These are phyloP conservation scores for Candida chauliodis DNA, from an alignment of 805 yeast species.

Conservation along the genomic window DNA sequence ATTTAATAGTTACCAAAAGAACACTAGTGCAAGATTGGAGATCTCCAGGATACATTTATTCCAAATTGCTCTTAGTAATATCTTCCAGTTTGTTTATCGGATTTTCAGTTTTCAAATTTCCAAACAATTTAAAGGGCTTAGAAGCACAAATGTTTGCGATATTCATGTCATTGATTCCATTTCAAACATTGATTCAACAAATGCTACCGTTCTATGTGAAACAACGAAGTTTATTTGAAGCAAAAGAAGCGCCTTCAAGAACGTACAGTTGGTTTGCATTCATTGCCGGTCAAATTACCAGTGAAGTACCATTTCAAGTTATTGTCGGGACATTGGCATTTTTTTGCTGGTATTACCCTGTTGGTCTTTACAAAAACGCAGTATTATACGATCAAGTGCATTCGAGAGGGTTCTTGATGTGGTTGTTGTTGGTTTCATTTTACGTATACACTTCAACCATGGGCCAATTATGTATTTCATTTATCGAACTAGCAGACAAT, in stretches of 20 bases:
- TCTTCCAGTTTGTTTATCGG: conserved; percentile 64
- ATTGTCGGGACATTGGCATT: conserved; percentile 38
- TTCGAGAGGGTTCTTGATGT: neutral
- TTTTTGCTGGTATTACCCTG: conserved; percentile 62
- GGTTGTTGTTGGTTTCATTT: neutral
- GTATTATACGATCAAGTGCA: conserved; percentile 32
- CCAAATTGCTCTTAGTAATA: conserved; percentile 56
- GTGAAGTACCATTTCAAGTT: conserved; percentile 48
- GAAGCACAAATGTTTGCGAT: conserved; percentile 64
- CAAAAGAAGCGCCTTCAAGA: conserved; percentile 39
- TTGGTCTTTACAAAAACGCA: conserved; percentile 48
- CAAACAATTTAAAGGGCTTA: conserved; percentile 49
- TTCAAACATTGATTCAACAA: conserved; percentile 37
- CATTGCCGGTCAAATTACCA: conserved; percentile 35
- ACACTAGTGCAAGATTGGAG: conserved; percentile 44
- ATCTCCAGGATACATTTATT: conserved; percentile 56
- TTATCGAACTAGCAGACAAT: conserved; percentile 36
- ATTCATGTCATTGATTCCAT: conserved; percentile 41
- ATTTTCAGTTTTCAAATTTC: conserved; percentile 65
- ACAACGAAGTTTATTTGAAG: conserved; percentile 39
- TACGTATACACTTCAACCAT: conserved; percentile 33
- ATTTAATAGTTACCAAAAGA: conserved; percentile 28
- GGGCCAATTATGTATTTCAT: conserved; percentile 48
- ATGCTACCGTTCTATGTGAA: conserved; percentile 39
- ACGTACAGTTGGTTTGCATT: conserved; percentile 43